These are phyloP conservation scores for Ochetophila trinervis DNA, from an alignment of 306 rosid genomes.

Conservation along the genomic window DNA sequence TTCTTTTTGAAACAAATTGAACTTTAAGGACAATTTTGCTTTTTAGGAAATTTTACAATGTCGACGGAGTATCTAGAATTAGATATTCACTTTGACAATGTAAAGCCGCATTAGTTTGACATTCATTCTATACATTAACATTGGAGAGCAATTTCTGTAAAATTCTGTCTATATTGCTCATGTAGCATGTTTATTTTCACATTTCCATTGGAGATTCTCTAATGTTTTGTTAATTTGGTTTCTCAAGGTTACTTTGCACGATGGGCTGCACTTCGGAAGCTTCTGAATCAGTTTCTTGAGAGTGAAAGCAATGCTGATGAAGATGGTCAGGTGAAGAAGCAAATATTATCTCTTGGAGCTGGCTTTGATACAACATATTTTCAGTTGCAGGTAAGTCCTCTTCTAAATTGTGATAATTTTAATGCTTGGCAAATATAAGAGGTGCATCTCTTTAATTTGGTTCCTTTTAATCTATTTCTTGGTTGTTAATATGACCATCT, in stretches of 20 bases:
- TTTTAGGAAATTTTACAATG: too few species aligned
- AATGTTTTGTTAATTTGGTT: background rate
- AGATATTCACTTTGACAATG: too few species aligned
- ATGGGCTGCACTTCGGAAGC: slow-evolving; percentile 80
- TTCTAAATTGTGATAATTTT: slow-evolving; percentile 24
- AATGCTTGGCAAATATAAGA: slow-evolving; percentile 5
- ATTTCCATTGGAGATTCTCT: too few species aligned
- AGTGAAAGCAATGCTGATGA: slow-evolving; percentile 32
- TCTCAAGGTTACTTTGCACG: slow-evolving; percentile 81
- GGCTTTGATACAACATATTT: slow-evolving; percentile 90
- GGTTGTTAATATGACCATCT: background rate
- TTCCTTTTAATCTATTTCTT: slow-evolving; percentile 13
- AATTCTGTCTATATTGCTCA: too few species aligned
- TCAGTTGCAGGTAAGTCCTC: slow-evolving; percentile 75
- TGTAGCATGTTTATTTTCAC: too few species aligned
- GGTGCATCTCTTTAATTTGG: slow-evolving; percentile 1
- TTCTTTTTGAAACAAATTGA: too few species aligned
- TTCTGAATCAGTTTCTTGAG: slow-evolving; percentile 76
- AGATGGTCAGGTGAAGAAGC: slow-evolving; percentile 36
- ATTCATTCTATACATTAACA: too few species aligned
- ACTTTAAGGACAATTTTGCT: background rate
- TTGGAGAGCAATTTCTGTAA: too few species aligned
- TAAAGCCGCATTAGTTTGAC: too few species aligned
- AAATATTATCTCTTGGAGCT: slow-evolving; percentile 75
- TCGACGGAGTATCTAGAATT: too few species aligned